phyloP scores from a whole-genome alignment of 208 protist genomes.

The Novymonas esmeraldas region DNA sequence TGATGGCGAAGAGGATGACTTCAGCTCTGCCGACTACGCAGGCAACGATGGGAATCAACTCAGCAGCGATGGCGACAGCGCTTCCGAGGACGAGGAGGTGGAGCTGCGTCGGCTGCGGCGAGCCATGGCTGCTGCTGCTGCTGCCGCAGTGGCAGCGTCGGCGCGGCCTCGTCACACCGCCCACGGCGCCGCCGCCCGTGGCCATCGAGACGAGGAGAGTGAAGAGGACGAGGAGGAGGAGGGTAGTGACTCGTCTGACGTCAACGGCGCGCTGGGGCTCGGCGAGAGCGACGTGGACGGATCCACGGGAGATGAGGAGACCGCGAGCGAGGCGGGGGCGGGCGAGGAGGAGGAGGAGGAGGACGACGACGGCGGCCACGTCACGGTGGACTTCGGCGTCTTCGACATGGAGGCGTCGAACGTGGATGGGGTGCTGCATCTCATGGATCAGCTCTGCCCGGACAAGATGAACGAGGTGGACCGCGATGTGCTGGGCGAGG shows the following conservation, averaged over 20 bases:
- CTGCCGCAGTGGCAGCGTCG: slow-evolving; percentile 7
- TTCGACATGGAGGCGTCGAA: slow-evolving; percentile 76
- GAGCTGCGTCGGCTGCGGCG: slow-evolving; percentile 30
- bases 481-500: slow-evolving; percentile 72
- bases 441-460: slow-evolving; percentile 86
- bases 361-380: slow-evolving; percentile 29
- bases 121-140: slow-evolving; percentile 23
- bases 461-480: slow-evolving; percentile 89
- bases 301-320: slow-evolving; percentile 1
- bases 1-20: slow-evolving; percentile 13
- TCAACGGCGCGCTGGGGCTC: neutral
- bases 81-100: slow-evolving; percentile 23
- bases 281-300: neutral
- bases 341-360: slow-evolving; percentile 24
- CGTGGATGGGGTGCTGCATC: slow-evolving; percentile 74
- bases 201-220: slow-evolving; percentile 1
- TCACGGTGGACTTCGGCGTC: slow-evolving; percentile 90
- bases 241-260: slow-evolving; percentile 2
- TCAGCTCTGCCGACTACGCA: slow-evolving; percentile 42
- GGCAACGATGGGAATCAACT: slow-evolving; percentile 67
- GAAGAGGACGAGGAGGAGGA: slow-evolving; percentile 9
- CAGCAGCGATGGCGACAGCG: slow-evolving; percentile 46
- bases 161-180: slow-evolving; percentile 4
- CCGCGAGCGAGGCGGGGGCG: slow-evolving; percentile 12
- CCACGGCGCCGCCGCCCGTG: neutral